Evolutionary conservation across 768 basidiomycete species (phyloP), one percentile per base, ranked within the genome.

Genomic region (Leucosporidium scottii): DNA sequence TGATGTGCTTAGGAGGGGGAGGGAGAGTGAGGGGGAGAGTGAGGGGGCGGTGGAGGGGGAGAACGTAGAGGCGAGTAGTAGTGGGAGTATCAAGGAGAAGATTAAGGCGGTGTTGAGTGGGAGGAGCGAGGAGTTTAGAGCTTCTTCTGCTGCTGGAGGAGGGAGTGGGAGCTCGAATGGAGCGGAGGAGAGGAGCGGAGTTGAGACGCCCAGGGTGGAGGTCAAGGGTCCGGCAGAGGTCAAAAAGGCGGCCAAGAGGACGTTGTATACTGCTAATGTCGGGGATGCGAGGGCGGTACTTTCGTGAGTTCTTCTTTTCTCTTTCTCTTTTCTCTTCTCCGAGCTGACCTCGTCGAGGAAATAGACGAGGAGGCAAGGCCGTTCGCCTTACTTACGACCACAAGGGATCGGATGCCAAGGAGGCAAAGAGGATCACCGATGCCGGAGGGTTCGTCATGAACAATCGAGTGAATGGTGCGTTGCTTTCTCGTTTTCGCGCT

Each of bases 361-460:
- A 20, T 64, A 81, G 81, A 76, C 87, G 96, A 55, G 85, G 83
- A 18, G 96, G 96, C 34, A 88, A 85, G 73, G 96, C 92, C 7
- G 86, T 98, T 5, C 84, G 96, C 55, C 80, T 99, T 76, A 97
- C 96, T 25, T 98, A 99, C 77, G 96, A 99, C 77, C 96, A 99
- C 82, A 99, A 99, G 78, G 96, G 96, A 36, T 87, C 89, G 8
- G 96, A 99, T 78, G 87, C 88, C 75, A 92, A 94, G 78, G 96
- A 99, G 79, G 93, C 93, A 25, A 97, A 96, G 80, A 85, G 96
- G 27, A 98, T 99, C 77, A 93, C 84, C 59, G 96, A 98, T 76
- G 96, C 96, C 0, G 96, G 96, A 15, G 96, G 96, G 2, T 99
- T 98, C 76, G 93, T 99, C 27, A 87, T 99, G 89, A 94, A 94